Evolutionary conservation across 108 stramenopile species (phyloP).

Genomic region (Nitzschia sp.): DNA sequence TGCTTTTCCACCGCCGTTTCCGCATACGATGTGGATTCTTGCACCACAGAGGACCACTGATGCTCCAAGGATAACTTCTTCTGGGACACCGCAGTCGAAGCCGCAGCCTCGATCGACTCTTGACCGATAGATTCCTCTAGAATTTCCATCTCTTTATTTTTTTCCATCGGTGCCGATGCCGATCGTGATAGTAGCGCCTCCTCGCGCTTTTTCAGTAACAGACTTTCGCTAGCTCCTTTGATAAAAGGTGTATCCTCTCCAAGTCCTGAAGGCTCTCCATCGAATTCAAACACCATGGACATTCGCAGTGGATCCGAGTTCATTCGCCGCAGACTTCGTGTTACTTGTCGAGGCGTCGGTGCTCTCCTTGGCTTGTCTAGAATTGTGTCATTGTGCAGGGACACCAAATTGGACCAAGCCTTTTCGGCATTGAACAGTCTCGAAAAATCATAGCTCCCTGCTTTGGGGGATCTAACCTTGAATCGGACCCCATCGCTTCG

Average conservation of each 20-base stretch:
- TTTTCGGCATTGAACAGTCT: conserved; percentile 26
- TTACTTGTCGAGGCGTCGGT: conserved; percentile 13
- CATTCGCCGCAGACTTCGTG: conserved; percentile 10
- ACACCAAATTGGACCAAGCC: conserved; percentile 29
- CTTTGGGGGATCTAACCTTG: conserved; percentile 2
- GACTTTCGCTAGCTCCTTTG: too few relatives aligned
- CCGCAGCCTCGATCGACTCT: not conserved
- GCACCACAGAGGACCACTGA: conserved; percentile 26
- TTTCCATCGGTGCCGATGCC: conserved; percentile 4
- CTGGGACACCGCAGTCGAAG: not conserved
- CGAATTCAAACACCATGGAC: conserved; percentile 3
- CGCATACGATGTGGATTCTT: conserved; percentile 5
- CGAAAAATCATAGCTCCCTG: conserved; percentile 22
- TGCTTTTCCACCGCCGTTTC: conserved; percentile 27
- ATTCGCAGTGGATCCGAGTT: conserved; percentile 18
- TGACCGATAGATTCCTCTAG: not conserved
- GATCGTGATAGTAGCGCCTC: not conserved
- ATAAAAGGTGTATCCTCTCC: not conserved
- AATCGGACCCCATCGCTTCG: conserved; percentile 13
- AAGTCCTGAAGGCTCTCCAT: not conserved
- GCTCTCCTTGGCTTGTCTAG: conserved; percentile 14
- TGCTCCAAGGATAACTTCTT: not conserved
- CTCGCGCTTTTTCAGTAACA: not conserved
- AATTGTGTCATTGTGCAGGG: conserved; percentile 45
- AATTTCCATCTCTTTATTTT: not conserved